Base-by-base conservation (phyloP, 768 basidiomycete genomes). In the Boletellus ananas region DNA sequence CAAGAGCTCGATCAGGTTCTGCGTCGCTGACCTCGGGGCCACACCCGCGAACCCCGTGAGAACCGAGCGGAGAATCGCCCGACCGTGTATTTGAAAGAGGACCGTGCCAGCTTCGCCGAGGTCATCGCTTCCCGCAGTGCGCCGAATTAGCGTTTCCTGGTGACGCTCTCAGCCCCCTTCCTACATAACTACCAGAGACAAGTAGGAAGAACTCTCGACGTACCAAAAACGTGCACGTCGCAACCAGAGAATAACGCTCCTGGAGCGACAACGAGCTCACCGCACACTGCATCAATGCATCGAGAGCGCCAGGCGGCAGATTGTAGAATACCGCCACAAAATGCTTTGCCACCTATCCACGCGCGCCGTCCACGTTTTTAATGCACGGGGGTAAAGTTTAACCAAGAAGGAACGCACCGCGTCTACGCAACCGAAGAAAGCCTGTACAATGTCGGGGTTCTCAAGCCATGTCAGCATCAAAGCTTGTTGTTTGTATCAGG, bases 401-500 rank as follows among this genome's bases (percentile, higher is more conserved):
- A 37, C 37, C 48, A 40, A 25, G 18, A 20, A 31, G 25, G 23
- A 16, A 73, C 79, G 41, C 53, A 90, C 89, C 39, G 80, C 77
- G 39, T 91, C 89, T 74, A 89, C 78, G 62, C 84, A 94, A 9
- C 76, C 76, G 68, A 94, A 95, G 67, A 94, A 94, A 21, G 83
- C 84, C 62, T 93, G 91, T 14, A 92, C 90, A 23, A 95, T 80
- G 64, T 95, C 94, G 0, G 94, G 93, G 61, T 95, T 91, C 91
- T 95, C 45, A 6, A 18, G 42, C 20, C 23, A 11, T 9, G 38
- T 69, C 47, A 65, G 50, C 5, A 16, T 21, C 8, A 14, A 33
- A 20, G 7, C 35, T 31, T 25, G 23, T 6, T 8, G 34, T 16
- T 29, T 16, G 17, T 9, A 47, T 44, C 34, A n/a, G 47, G 6